Evolutionary conservation across 768 basidiomycete genomes (phyloP).

Genomic region (Tricholomella constricta): DNA sequence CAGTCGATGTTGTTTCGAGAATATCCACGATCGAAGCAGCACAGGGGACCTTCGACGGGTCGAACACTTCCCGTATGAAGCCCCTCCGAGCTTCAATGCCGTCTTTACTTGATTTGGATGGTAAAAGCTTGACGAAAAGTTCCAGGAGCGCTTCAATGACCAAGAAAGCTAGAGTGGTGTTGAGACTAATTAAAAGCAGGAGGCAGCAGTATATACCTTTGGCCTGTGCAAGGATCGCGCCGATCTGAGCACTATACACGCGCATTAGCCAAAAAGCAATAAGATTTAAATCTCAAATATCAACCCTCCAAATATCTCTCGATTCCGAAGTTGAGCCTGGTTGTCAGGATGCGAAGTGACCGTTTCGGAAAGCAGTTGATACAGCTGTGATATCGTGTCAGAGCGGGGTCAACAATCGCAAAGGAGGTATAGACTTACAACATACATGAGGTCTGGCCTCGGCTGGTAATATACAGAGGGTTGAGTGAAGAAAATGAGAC

Average conservation of each 20-base stretch:
- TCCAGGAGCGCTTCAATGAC: slow-evolving; percentile 58
- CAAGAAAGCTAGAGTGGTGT: slow-evolving; percentile 43
- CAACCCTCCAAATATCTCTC: slow-evolving; percentile 51
- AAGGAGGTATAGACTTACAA: slow-evolving; percentile 15
- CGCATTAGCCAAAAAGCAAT: neutral
- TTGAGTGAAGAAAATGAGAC: slow-evolving; percentile 20
- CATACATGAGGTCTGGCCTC: slow-evolving; percentile 24
- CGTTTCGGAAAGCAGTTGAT: slow-evolving; percentile 52
- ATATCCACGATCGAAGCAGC: slow-evolving; percentile 39
- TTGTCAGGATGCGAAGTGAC: slow-evolving; percentile 42
- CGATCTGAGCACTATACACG: slow-evolving; percentile 33
- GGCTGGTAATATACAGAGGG: neutral
- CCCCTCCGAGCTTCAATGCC: slow-evolving; percentile 38
- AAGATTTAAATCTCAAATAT: neutral
- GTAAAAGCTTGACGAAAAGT: slow-evolving; percentile 57
- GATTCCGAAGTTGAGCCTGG: slow-evolving; percentile 46
- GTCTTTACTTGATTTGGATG: slow-evolving; percentile 38
- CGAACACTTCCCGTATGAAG: slow-evolving; percentile 57
- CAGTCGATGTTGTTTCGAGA: slow-evolving; percentile 41
- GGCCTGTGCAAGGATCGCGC: slow-evolving; percentile 46
- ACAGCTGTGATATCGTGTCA: slow-evolving; percentile 41
- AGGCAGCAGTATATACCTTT: slow-evolving; percentile 37
- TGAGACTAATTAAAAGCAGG: neutral
- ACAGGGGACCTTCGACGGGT: slow-evolving; percentile 37
- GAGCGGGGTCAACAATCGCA: neutral